Evolutionary conservation across 495 filamentous ascomycete genomes (phyloP).

Genomic region (Penicillium desertorum): DNA sequence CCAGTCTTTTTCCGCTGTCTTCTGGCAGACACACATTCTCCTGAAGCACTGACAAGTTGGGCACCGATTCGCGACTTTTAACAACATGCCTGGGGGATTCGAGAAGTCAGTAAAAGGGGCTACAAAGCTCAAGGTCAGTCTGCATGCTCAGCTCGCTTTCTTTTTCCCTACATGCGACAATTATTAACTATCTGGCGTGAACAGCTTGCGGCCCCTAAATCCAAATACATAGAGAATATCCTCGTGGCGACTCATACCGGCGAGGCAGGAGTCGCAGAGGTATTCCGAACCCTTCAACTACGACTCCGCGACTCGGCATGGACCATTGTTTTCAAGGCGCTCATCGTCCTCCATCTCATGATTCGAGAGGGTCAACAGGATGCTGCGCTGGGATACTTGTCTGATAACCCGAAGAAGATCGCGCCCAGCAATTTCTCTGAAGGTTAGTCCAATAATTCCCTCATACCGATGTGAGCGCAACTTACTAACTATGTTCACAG

Average conservation of each 20-base stretch:
- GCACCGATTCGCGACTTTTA: constrained; percentile 9
- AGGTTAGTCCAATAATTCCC: constrained; percentile 54
- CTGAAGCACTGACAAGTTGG: constrained; percentile 3
- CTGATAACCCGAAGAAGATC: constrained; percentile 78
- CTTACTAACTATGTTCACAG: constrained; percentile 37
- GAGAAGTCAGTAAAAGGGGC: constrained; percentile 94
- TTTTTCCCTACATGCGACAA: not conserved
- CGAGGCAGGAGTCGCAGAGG: constrained; percentile 92
- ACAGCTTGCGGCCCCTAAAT: constrained; percentile 93
- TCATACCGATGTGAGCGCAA: not conserved
- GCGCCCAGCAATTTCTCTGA: constrained; percentile 90
- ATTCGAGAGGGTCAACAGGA: constrained; percentile 91
- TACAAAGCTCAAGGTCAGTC: constrained; percentile 85
- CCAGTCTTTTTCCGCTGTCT: constrained; percentile 13
- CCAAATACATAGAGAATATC: constrained; percentile 99
- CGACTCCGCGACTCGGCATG: constrained; percentile 93
- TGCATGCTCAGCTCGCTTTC: not conserved
- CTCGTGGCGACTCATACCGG: constrained; percentile 92
- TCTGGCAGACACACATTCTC: not conserved
- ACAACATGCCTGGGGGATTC: constrained; percentile 71
- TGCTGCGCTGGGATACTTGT: constrained; percentile 80
- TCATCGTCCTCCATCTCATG: constrained; percentile 97
- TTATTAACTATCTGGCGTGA: constrained; percentile 6
- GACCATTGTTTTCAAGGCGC: constrained; percentile 93
- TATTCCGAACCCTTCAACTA: constrained; percentile 87